Conservation (phyloP, 805 yeast species). For the Kodamaea jinghongensis region DNA sequence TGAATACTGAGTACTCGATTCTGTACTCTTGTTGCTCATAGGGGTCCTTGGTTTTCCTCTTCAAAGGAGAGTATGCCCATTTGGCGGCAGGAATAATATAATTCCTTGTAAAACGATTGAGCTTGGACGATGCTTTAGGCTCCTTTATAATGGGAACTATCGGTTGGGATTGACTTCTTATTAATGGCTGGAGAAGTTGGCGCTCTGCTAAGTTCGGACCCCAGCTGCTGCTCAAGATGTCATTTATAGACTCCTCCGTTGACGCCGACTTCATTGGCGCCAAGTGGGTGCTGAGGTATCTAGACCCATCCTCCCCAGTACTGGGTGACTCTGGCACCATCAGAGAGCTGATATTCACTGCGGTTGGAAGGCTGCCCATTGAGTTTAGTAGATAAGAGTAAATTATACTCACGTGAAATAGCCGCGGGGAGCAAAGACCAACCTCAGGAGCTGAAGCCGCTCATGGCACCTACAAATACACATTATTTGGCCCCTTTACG, state of each 20-base stretch:
- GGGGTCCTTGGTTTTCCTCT: conserved; percentile 9
- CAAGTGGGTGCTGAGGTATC: no score
- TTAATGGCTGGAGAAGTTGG: conserved; percentile 5
- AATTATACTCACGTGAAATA: no score
- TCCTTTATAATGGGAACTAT: conserved; percentile 3
- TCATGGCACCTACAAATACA: no score
- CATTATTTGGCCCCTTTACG: no score
- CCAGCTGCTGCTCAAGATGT: conserved; percentile 13
- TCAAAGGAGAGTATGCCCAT: conserved; percentile 30
- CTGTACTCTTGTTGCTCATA: conserved; percentile 26
- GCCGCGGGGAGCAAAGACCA: no score
- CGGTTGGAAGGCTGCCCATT: no score
- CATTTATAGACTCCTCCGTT: conserved; percentile 1
- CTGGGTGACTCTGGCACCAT: no score
- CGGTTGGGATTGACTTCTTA: conserved; percentile 14
- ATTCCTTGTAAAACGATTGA: conserved; percentile 20
- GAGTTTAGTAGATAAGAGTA: no score
- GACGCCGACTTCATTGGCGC: conserved; percentile 2
- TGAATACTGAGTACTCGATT: conserved; percentile 57
- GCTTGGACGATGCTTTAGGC: conserved; percentile 6
- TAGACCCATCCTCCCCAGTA: no score
- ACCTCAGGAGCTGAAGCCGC: no score
- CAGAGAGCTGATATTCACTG: no score
- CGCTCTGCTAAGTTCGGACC: conserved; percentile 4
- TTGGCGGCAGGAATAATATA: conserved; percentile 27